Evolutionary conservation across 441 rosid species (phyloP).

Genomic region (Viola pubescens): DNA sequence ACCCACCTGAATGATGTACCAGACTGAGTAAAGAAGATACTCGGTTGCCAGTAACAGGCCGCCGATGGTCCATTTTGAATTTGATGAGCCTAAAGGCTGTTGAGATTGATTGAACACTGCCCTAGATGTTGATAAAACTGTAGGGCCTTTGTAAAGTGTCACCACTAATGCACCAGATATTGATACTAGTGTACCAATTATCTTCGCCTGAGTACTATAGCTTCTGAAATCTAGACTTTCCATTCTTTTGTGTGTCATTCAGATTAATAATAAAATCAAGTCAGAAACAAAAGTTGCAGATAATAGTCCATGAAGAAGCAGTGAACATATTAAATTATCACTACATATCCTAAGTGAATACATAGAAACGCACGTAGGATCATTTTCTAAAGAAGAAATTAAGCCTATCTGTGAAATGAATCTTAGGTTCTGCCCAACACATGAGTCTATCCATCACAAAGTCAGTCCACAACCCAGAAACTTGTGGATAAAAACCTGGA

Average conservation of each 20-base stretch:
- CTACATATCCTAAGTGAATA: too few species aligned
- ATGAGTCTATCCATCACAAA: too few species aligned
- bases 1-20: constrained; percentile 13
- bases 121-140: constrained; percentile 5
- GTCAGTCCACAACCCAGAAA: too few species aligned
- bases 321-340: too few species aligned
- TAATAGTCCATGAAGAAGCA: too few species aligned
- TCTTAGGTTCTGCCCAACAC: too few species aligned
- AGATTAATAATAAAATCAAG: too few species aligned
- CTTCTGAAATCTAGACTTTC: constrained; percentile 37
- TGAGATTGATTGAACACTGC: not conserved
- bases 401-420: too few species aligned
- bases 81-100: not conserved
- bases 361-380: too few species aligned
- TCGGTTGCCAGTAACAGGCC: not conserved
- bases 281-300: not conserved
- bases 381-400: too few species aligned
- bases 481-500: too few species aligned
- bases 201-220: constrained; percentile 39
- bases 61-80: constrained; percentile 10
- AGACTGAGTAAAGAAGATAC: constrained; percentile 22
- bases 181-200: constrained; percentile 34
- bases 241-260: constrained; percentile 27
- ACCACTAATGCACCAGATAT: constrained; percentile 42
- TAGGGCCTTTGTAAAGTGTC: constrained; percentile 43